phyloP scores from a whole-genome alignment of 768 basidiomycete species.

The Polyporus arcularius region DNA sequence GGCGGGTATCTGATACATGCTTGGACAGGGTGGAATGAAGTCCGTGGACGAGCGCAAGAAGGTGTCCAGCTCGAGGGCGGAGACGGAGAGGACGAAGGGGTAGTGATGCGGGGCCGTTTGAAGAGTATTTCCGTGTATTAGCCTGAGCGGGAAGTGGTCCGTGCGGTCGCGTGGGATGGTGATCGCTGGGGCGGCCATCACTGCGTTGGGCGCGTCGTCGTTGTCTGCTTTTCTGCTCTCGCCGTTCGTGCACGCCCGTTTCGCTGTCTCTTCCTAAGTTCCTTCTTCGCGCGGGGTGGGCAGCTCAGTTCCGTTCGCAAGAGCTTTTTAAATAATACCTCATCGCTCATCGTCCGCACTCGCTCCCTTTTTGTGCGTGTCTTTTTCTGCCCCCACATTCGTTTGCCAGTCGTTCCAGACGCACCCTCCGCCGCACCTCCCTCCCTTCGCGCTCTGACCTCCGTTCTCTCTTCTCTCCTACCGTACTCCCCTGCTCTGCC shows the following conservation, averaged over 20 bases:
- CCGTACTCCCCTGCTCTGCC: slow-evolving; percentile 41
- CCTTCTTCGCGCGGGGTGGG: slow-evolving; percentile 22
- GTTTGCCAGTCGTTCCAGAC: slow-evolving; percentile 22
- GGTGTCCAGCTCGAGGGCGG: too few species aligned
- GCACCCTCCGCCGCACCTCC: slow-evolving; percentile 10
- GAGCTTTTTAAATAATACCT: slow-evolving; percentile 18
- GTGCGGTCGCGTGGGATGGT: slow-evolving; percentile 26
- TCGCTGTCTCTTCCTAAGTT: slow-evolving; percentile 7
- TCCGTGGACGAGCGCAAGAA: too few species aligned
- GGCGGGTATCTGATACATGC: too few species aligned
- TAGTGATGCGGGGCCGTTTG: neutral
- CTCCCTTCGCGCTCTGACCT: slow-evolving; percentile 55
- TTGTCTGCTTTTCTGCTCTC: slow-evolving; percentile 8
- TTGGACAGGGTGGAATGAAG: too few species aligned
- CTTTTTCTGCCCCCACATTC: slow-evolving; percentile 31
- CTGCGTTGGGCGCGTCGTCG: too few species aligned
- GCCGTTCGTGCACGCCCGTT: slow-evolving; percentile 8
- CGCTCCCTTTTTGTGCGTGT: slow-evolving; percentile 28
- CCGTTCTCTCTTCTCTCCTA: slow-evolving; percentile 47
- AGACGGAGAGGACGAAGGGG: too few species aligned
- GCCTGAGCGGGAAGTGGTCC: slow-evolving; percentile 21
- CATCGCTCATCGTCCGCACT: slow-evolving; percentile 18
- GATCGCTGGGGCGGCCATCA: slow-evolving; percentile 9
- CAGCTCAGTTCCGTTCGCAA: slow-evolving; percentile 20
- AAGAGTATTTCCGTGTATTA: neutral